Percentiles rank a stretch among this genome's conserved stretches.
phyloP scores from a whole-genome alignment of 306 rosid species.

The Rosa chinensis region DNA sequence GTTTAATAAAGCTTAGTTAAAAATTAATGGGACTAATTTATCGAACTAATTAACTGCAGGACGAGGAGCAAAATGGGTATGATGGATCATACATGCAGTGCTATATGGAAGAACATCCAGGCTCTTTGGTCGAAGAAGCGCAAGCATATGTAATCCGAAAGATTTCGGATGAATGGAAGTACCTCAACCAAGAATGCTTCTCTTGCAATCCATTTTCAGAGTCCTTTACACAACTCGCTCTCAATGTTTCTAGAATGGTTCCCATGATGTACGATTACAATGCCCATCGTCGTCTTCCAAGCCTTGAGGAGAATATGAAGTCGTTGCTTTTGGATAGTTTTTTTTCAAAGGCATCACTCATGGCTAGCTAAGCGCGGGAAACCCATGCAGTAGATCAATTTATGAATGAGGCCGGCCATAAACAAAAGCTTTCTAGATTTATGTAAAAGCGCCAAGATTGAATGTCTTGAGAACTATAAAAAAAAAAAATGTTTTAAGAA shows the following conservation, averaged over 20 bases:
- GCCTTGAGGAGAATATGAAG: constrained; percentile 38
- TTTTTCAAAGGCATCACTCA: neutral
- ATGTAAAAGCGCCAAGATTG: too few relatives aligned
- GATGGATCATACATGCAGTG: constrained; percentile 59
- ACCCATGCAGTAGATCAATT: too few relatives aligned
- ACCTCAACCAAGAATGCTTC: constrained; percentile 37
- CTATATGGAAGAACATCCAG: constrained; percentile 41
- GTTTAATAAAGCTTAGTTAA: too few relatives aligned
- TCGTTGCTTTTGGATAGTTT: constrained; percentile 22
- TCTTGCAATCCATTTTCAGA: constrained; percentile 35
- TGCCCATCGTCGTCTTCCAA: constrained; percentile 36
- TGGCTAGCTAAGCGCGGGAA: too few relatives aligned
- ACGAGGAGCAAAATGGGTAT: constrained; percentile 37
- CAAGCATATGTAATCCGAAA: constrained; percentile 19
- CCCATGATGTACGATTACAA: constrained; percentile 49
- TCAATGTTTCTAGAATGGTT: constrained; percentile 46
- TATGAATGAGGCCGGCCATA: too few relatives aligned
- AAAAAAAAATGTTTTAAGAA: too few relatives aligned
- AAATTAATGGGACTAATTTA: neutral
- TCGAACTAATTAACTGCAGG: neutral
- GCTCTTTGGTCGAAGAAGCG: constrained; percentile 27
- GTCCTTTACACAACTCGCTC: constrained; percentile 39
- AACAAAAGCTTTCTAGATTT: too few relatives aligned
- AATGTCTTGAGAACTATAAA: too few relatives aligned
- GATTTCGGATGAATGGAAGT: constrained; percentile 57